Evolutionary conservation across 164 flowering plant species (phyloP), one percentile per base, ranked within the genome.

Genomic region (Warburgia ugandensis): DNA sequence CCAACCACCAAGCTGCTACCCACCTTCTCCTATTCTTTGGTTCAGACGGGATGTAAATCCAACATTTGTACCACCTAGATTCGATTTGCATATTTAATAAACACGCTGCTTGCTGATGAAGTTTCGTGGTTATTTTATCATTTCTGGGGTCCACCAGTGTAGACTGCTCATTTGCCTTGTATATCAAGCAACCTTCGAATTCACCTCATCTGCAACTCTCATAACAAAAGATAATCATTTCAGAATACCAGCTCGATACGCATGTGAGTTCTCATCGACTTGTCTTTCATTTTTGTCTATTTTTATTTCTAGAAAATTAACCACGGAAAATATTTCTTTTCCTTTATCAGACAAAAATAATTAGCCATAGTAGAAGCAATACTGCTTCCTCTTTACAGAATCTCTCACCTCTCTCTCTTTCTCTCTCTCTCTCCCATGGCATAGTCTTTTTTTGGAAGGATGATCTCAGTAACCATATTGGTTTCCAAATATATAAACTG

Each of bases 81-180:
- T 36, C 5, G 31, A 23, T 56, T 13, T 13, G 11, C n/a, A 13
- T 22, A 21, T 23, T 20, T 22, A 50, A 45, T 43, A 3, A 21
- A 48, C 7, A 45, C 37, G 62, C 63, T 57, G 69, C 74, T 69
- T 73, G 49, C 23, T 36, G 43, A 12, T 54, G 51, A 72, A 64
- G 64, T 41, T 63, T 62, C 20, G 39, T 60, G 26, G 56, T 51
- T 54, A 52, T 54, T 29, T 48, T 60, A 48, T 16, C 5, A 14
- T 14, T 29, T 8, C 28, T 9, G 31, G 68, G 84, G 81, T 75
- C 90, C 90, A 81, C 80, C 83, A 67, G 72, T n/a, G 86, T 76
- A 65, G 58, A 73, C 77, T 72, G 84, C 75, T 74, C 71, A 73
- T 64, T 80, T 83, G 79, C 86, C 91, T 84, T 84, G 83, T 65